Conservation (phyloP, 257 asterid genomes). For the Euphrasia confusa region DNA sequence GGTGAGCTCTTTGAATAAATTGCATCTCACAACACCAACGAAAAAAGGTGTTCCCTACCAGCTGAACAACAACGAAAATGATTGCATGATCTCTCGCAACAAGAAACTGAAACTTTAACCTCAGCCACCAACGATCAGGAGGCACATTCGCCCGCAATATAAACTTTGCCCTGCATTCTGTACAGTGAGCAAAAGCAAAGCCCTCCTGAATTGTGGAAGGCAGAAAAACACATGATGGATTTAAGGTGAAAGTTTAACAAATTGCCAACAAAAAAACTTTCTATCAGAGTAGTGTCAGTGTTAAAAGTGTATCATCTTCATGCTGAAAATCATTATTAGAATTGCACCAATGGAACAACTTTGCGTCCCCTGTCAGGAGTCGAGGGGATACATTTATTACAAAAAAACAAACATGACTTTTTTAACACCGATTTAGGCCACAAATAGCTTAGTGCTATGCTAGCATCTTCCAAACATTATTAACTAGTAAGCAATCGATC, state of each 20-base stretch:
- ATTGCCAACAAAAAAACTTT: too few species aligned
- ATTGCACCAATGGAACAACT: too few species aligned
- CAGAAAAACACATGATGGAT: conserved; percentile 15
- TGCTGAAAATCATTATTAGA: too few species aligned
- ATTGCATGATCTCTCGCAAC: conserved; percentile 96
- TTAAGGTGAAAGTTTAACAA: too few species aligned
- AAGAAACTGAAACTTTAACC: conserved; percentile 91
- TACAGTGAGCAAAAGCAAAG: conserved; percentile 98
- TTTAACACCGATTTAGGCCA: not conserved
- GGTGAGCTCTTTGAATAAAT: too few species aligned
- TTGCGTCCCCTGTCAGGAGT: too few species aligned
- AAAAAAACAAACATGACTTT: not conserved
- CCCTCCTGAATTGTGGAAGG: conserved; percentile 76
- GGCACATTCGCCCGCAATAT: conserved; percentile 95
- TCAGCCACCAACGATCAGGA: conserved; percentile 99
- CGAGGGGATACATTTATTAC: too few species aligned
- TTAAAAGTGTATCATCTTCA: too few species aligned
- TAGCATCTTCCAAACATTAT: not conserved
- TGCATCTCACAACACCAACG: not conserved
- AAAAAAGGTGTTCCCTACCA: conserved; percentile 47
- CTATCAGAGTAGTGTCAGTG: too few species aligned
- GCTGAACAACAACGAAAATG: conserved; percentile 87
- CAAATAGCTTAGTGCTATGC: not conserved
- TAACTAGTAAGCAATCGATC: not conserved
- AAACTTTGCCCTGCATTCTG: conserved; percentile 95